Base-by-base conservation (phyloP, 2,329 filamentous ascomycete genomes). In the Diaporthe destruens region DNA sequence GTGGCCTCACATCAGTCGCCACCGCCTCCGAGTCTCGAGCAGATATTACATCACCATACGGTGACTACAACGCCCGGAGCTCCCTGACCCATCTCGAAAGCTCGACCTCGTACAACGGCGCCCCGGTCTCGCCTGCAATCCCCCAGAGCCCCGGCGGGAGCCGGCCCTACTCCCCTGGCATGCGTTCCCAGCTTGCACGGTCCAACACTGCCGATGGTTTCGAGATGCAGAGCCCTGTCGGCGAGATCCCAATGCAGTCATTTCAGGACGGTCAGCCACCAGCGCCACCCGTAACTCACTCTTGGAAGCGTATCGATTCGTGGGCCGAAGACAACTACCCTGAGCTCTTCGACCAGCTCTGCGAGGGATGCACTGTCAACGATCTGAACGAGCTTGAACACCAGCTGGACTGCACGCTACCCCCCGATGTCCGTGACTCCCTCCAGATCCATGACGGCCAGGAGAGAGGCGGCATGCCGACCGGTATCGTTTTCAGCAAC, bases 301-400 rank as follows among this genome's bases (percentile, higher is more conserved):
- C 96, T 18, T 99, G 96, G 96, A 91, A 89, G 80, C 93, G 95
- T 82, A 98, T 99, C 80, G 96, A 98, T 81, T 87, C 89, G 53
- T 99, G 96, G 96, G 89, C 94, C 71, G 96, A 98, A 79, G 94
- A 96, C 75, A 94, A 98, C 83, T 99, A 98, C 82, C 93, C 94
- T 73, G 96, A 99, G 83, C 89, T 99, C 39, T 96, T 87, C 78
- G 96, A 99, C 83, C 95, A 99, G 81, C 86, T 99, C 44, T 93
- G 96, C 81, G 95, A 98, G 82, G 95, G 94, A 39, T 95, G 93
- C 80, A 98, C 96, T 6, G 88, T 90, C 79, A 99, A 99, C 83
- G 96, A 99, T 80, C 87, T 99, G 80, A 98, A 98, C 82, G 96
- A 98, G 83, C 86, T 99, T 69, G 96, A 99, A 84, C 95, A 98